Evolutionary conservation across 768 basidiomycete genomes (phyloP), one percentile per base, ranked within the genome.

Genomic region (Suillus discolor): DNA sequence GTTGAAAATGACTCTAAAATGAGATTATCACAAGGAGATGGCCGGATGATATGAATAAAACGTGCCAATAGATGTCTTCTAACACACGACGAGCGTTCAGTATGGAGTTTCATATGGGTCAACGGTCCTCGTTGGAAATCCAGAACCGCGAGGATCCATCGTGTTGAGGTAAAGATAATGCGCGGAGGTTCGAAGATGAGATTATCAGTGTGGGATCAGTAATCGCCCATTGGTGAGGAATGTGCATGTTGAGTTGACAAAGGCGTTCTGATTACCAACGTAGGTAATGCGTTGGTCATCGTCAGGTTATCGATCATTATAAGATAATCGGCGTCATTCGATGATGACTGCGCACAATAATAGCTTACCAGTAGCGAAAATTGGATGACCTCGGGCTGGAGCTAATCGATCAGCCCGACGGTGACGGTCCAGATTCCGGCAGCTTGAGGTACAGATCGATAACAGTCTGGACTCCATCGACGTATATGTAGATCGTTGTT

Each of bases 1-100:
- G 18, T 28, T 13, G 11, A 34, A 34, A 55, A 60, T 60, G 55
- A 16, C n/a, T 15, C n/a, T 38, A 7, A 8, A 57, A 57, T 57
- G 39, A 60, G 25, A 18, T 28, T 60, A 60, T 60, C 57, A 42
- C 57, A 28, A 28, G 57, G 57, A 60, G 39, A 60, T 60, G 39
- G 57, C 57, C 57, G 57, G 39, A 4, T 6, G 39, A 60, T 41
- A 60, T 60, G 57, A 60, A 60, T 28, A 12, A 60, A 60, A 60
- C 57, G 57, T 60, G 57, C 3, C 6, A 0, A 60, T 41, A 23
- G 25, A 60, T 60, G 39, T 25, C 39, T 60, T 42, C 39, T 60
- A 60, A 60, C 39, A 60, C 57, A 36, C 57, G 39, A 42, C 39
- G 39, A 39, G 25, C 39, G 18, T 41, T 20, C 57, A 60, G 39